Percentiles rank a stretch among this genome's conserved stretches.
phyloP scores from a whole-genome alignment of 2,329 filamentous ascomycete species.

The Albophoma yamanashiensis region DNA sequence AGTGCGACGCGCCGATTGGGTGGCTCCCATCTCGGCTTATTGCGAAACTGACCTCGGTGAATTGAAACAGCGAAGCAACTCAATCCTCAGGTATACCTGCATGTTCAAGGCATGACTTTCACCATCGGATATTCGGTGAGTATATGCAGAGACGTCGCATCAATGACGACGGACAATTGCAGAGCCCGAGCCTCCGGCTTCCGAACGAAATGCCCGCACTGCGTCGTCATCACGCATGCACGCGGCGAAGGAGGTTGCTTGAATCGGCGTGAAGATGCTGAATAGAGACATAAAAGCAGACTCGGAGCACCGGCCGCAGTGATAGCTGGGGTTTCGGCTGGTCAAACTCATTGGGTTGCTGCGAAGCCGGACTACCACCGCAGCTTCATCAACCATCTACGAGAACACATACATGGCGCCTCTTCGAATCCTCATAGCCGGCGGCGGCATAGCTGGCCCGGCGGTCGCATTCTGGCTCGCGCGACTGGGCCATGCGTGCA shows the following conservation, averaged over 20 bases:
- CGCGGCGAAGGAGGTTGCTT: background rate
- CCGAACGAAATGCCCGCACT: background rate
- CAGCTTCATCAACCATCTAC: background rate
- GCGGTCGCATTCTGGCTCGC: conserved; percentile 30
- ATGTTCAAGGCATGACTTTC: background rate
- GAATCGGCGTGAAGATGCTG: background rate
- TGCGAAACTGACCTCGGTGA: background rate
- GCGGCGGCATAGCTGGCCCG: conserved; percentile 33
- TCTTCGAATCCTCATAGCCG: conserved; percentile 36
- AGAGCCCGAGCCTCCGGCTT: background rate
- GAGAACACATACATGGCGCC: conserved; percentile 12
- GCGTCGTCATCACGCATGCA: background rate
- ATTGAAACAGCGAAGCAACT: background rate
- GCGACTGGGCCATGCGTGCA: conserved; percentile 24
- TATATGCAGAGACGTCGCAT: background rate
- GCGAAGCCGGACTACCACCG: background rate
- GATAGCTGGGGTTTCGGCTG: background rate
- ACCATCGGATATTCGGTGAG: background rate
- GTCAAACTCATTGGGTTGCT: no score
- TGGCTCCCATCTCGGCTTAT: background rate
- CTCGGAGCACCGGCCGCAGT: background rate
- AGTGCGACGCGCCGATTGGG: background rate
- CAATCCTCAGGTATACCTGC: background rate
- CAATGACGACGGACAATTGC: background rate
- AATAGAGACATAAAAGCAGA: background rate